A percentile compares a stretch with the other conserved stretches of the same genome.
phyloP scores from a whole-genome alignment of 192 early-diverging fungal genomes.

The Linnemannia hyalina region DNA sequence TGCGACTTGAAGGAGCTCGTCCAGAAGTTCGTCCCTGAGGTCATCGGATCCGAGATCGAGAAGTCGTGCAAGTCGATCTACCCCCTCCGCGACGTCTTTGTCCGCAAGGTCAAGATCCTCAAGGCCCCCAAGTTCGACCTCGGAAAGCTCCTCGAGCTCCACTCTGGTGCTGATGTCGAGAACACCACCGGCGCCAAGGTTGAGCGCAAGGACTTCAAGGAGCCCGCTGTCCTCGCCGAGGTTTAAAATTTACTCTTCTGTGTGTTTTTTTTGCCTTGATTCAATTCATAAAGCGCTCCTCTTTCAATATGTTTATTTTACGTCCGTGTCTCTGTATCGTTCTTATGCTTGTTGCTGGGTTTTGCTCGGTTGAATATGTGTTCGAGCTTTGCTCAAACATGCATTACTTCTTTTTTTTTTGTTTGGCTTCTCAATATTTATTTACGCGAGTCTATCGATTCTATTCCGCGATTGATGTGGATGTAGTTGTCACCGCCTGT shows the following conservation, averaged over 20 bases:
- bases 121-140: constrained; percentile 97
- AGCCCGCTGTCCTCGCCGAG: constrained; percentile 74
- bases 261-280: neutral
- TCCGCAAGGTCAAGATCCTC: constrained; percentile 99
- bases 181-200: constrained; percentile 85
- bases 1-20: constrained; percentile 97
- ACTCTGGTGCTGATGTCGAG: constrained; percentile 82
- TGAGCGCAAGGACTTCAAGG: constrained; percentile 88
- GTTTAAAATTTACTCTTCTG: constrained; percentile 29
- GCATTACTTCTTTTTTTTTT: no score
- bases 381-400: no score
- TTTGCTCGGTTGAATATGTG: neutral
- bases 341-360: neutral
- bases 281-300: neutral
- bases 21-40: constrained; percentile 96
- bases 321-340: neutral
- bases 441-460: no score
- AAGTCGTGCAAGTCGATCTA: constrained; percentile 98
- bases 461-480: no score
- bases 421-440: no score
- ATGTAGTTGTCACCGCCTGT: no score
- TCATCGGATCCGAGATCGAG: constrained; percentile 97
- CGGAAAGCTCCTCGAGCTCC: constrained; percentile 96
- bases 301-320: neutral
- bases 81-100: constrained; percentile 96